phyloP scores from a whole-genome alignment of 2,329 filamentous ascomycete species.

The Colletotrichum sp. region DNA sequence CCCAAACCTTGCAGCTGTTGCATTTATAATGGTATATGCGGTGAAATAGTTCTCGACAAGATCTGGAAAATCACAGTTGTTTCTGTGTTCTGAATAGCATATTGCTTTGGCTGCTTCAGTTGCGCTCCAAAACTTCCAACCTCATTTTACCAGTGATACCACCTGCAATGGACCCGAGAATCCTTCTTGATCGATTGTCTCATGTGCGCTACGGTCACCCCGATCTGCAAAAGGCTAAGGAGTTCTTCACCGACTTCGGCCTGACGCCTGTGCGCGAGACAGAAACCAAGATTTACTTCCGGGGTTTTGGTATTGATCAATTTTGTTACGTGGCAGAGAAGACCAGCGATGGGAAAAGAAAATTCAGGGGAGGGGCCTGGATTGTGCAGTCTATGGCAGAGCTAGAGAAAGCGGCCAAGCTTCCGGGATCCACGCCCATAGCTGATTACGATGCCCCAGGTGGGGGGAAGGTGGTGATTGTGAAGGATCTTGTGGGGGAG shows the following conservation, averaged over 20 bases:
- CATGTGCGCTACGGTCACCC: not conserved
- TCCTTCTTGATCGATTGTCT: not conserved
- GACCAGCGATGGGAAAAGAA: not conserved
- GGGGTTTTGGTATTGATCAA: not conserved
- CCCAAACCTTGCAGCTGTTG: not conserved
- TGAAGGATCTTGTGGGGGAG: not conserved
- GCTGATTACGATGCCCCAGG: not conserved
- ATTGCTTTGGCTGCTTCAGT: not conserved
- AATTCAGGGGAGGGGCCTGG: not conserved
- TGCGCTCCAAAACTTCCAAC: not conserved
- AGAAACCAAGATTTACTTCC: not conserved
- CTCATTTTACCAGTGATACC: not conserved
- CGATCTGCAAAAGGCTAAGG: not conserved
- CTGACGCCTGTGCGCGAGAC: not conserved
- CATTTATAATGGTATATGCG: not conserved
- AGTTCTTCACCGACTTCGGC: not conserved
- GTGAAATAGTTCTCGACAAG: not conserved
- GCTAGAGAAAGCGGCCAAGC: not conserved
- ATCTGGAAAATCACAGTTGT: not conserved
- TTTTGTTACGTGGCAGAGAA: not conserved
- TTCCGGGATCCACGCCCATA: not conserved
- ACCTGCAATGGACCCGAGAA: not conserved
- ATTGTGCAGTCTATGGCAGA: not conserved
- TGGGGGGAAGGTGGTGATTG: not conserved
- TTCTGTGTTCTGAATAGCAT: not conserved